Evolutionary conservation across 2,329 filamentous ascomycete genomes (phyloP), one percentile per base, ranked within the genome.

Genomic region (Tympanopsis confertula): DNA sequence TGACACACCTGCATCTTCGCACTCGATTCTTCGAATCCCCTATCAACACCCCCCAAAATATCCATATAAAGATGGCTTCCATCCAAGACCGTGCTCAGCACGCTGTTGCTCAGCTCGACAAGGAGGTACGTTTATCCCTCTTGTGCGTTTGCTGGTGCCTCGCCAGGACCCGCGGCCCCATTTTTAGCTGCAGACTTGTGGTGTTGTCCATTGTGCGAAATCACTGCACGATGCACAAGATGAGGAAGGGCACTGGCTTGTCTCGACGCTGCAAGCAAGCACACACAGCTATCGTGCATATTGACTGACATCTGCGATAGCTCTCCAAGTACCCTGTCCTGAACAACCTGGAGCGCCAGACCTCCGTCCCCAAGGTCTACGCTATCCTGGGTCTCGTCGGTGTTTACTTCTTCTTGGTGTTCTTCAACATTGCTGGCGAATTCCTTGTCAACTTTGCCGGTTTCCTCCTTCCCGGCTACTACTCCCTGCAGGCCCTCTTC

Each of bases 231-330:
- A n/a, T n/a, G n/a, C n/a, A n/a, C n/a, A n/a, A n/a, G n/a, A n/a
- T n/a, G n/a, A n/a, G n/a, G n/a, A n/a, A n/a, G n/a, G n/a, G n/a
- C n/a, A n/a, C 7, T n/a, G 22, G 22, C 22, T n/a, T 26, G 22
- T n/a, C 71, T 49, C 73, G 78, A 65, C 72, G 80, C 54, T 76
- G 80, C 65, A 80, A 80, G 63, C 73, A 77, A 69, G 74, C 78
- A 57, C 49, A 67, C 56, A 46, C 43, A 42, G 46, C 42, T 44
- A 41, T 45, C 19, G 24, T 10, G 24, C n/a, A 7, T 19, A 19
- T 40, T 44, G 33, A 41, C 36, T 46, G 42, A 44, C 42, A 43
- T 41, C 13, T 14, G 19, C 24, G 24, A 42, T 55, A 80, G 75
- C 71, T 81, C 47, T 78, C 74, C 57, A 79, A 78, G 57, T 80